A percentile compares a stretch with the other conserved stretches of the same genome.
Evolutionary conservation across 768 basidiomycete genomes (phyloP).

Genomic region (Pleurotus citrinopileatus): DNA sequence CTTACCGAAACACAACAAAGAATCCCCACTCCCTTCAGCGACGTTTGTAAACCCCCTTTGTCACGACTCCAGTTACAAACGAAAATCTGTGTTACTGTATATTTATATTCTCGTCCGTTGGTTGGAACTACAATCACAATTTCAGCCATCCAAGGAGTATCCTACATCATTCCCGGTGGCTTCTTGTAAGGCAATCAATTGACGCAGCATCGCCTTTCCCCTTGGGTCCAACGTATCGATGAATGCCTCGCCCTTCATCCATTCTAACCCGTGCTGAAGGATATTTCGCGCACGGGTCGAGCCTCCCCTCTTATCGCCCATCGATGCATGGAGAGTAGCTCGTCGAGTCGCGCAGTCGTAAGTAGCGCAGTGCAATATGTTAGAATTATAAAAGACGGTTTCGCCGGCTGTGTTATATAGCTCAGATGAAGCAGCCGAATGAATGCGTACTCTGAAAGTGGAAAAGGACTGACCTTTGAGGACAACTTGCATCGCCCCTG

Average conservation of each 20-base stretch:
- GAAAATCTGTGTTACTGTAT: too few species aligned
- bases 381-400: constrained; percentile 78
- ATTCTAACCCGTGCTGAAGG: constrained; percentile 68
- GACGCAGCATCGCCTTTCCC: constrained; percentile 55
- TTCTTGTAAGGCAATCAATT: constrained; percentile 54
- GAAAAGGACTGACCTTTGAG: constrained; percentile 53
- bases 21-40: too few species aligned
- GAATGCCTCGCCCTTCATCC: constrained; percentile 62
- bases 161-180: not conserved
- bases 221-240: constrained; percentile 38
- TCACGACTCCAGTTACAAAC: too few species aligned
- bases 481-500: constrained; percentile 53
- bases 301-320: constrained; percentile 64
- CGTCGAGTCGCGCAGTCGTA: constrained; percentile 50
- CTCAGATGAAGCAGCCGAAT: too few species aligned
- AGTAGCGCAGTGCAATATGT: constrained; percentile 72
- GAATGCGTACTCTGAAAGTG: too few species aligned
- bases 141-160: constrained; percentile 4
- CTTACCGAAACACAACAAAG: not conserved
- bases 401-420: constrained; percentile 52
- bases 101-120: not conserved
- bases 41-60: too few species aligned
- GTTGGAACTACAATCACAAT: not conserved
- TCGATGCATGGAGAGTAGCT: constrained; percentile 68
- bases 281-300: constrained; percentile 64